phyloP scores from a whole-genome alignment of 2,329 filamentous ascomycete genomes.

The Delphinella strobiligena region DNA sequence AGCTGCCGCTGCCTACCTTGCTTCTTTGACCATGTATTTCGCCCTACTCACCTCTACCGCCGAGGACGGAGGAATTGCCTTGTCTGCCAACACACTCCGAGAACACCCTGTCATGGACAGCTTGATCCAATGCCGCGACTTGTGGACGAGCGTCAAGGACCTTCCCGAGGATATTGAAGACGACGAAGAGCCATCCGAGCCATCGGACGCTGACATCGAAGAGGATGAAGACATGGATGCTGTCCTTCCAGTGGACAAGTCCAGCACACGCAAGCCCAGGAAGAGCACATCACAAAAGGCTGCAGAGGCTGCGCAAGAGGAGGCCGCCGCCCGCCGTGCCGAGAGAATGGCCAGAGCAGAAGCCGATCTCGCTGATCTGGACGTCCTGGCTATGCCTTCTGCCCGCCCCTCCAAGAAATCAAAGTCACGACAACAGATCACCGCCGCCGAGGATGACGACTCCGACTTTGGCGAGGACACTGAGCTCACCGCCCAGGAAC shows the following conservation, averaged over 20 bases:
- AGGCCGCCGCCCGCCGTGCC: slow-evolving; percentile 40
- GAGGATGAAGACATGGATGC: slow-evolving; percentile 20
- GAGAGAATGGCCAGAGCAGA: slow-evolving; percentile 46
- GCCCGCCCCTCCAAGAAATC: slow-evolving; percentile 8
- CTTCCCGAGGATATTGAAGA: slow-evolving; percentile 27
- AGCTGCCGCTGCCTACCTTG: slow-evolving; percentile 75
- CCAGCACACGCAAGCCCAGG: slow-evolving; percentile 23
- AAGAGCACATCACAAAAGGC: slow-evolving; percentile 37
- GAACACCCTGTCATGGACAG: slow-evolving; percentile 87
- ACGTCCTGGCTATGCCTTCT: slow-evolving; percentile 37
- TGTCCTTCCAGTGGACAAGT: slow-evolving; percentile 11
- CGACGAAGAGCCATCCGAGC: slow-evolving; percentile 6
- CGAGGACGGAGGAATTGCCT: slow-evolving; percentile 42
- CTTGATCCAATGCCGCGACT: slow-evolving; percentile 63
- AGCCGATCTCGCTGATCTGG: slow-evolving; percentile 62
- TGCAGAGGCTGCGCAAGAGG: slow-evolving; percentile 40
- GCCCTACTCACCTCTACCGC: slow-evolving; percentile 76
- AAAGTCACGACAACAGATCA: slow-evolving; percentile 13
- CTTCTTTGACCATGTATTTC: slow-evolving; percentile 85
- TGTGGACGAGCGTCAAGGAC: slow-evolving; percentile 66
- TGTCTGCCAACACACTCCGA: slow-evolving; percentile 67
- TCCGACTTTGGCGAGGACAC: slow-evolving; percentile 94
- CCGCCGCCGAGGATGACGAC: slow-evolving; percentile 43
- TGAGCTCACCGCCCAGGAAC: slow-evolving; percentile 60
- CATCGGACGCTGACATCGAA: slow-evolving; percentile 18